phyloP scores from a whole-genome alignment of 1,284 basidiomycete genomes.

The Phylloboletellus chloephorus region DNA sequence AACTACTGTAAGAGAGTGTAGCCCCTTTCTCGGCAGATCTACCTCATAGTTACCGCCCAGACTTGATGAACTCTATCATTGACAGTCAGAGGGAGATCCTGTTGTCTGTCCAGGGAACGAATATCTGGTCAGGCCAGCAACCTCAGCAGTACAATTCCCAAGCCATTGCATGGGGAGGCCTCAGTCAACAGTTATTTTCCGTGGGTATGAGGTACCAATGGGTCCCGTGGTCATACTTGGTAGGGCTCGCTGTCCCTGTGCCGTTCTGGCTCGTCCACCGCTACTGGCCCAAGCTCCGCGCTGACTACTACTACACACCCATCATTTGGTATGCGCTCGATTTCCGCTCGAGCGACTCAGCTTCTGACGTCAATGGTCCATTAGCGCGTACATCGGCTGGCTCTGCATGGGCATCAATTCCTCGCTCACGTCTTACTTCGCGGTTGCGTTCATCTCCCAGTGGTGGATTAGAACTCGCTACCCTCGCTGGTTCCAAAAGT shows the following conservation, averaged over 20 bases:
- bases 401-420: constrained; percentile 47
- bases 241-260: constrained; percentile 50
- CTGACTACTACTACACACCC: constrained; percentile 43
- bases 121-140: constrained; percentile 59
- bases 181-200: constrained; percentile 54
- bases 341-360: background rate
- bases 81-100: constrained; percentile 49
- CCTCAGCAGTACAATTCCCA: constrained; percentile 57
- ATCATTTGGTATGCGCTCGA: constrained; percentile 35
- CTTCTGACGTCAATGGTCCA: background rate
- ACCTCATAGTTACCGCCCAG: constrained; percentile 10
- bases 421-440: constrained; percentile 36
- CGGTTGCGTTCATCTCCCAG: constrained; percentile 51
- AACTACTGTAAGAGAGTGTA: constrained; percentile 43
- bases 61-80: constrained; percentile 58
- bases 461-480: constrained; percentile 52
- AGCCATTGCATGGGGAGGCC: constrained; percentile 62
- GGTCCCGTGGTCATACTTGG: constrained; percentile 50
- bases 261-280: constrained; percentile 53
- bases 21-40: background rate
- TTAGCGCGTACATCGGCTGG: constrained; percentile 33
- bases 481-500: constrained; percentile 50
- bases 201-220: constrained; percentile 51
- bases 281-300: constrained; percentile 37
- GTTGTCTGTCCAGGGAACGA: constrained; percentile 43